These are phyloP conservation scores for Salix suchowensis DNA, from an alignment of 345 rosid species.

Conservation along the genomic window DNA sequence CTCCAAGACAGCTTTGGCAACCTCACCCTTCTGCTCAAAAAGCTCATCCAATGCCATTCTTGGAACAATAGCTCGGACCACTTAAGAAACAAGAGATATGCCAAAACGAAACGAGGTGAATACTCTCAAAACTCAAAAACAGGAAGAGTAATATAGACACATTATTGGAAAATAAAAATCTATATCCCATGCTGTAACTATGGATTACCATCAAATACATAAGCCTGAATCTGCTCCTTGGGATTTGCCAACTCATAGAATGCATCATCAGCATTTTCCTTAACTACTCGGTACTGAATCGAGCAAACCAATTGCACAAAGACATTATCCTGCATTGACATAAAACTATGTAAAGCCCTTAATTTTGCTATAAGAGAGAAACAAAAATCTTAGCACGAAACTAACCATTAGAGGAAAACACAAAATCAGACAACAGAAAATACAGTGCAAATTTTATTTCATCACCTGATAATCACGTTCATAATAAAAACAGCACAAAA, in stretches of 20 bases:
- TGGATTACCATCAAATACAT: constrained; percentile 81
- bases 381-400: not conserved
- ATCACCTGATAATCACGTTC: not conserved
- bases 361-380: not conserved
- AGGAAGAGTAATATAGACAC: not conserved
- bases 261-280: constrained; percentile 84
- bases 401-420: not conserved
- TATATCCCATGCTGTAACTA: not conserved
- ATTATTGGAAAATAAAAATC: not conserved
- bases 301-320: constrained; percentile 94
- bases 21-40: constrained; percentile 97
- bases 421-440: not conserved
- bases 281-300: constrained; percentile 80
- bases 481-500: not conserved
- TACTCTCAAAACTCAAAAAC: not conserved
- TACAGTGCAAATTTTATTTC: not conserved
- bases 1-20: constrained; percentile 85
- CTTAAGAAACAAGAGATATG: constrained; percentile 28
- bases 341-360: not conserved
- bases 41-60: constrained; percentile 82
- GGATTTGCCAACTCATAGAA: constrained; percentile 95
- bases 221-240: constrained; percentile 86
- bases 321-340: constrained; percentile 67
- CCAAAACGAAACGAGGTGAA: not conserved
- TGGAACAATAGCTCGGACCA: constrained; percentile 94